Evolutionary conservation across 495 filamentous ascomycete genomes (phyloP).

Genomic region (Corynascus novoguineensis): DNA sequence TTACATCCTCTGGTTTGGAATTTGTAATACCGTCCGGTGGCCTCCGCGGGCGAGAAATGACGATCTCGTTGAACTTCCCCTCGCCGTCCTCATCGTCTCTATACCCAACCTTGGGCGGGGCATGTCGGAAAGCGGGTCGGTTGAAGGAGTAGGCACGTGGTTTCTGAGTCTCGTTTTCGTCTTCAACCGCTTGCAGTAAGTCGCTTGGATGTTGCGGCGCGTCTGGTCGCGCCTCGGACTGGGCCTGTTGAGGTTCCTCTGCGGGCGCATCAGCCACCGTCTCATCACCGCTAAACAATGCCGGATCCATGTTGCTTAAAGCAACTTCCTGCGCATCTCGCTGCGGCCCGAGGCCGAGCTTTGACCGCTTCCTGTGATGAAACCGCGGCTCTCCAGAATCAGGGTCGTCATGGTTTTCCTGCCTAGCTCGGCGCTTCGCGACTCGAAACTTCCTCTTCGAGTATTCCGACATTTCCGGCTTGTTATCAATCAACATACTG

Average conservation of each 20-base stretch:
- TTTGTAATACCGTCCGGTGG: constrained; percentile 16
- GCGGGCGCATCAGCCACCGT: constrained; percentile 19
- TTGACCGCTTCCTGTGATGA: constrained; percentile 37
- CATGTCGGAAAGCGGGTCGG: constrained; percentile 39
- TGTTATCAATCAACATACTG: constrained; percentile 29
- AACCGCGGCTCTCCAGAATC: constrained; percentile 37
- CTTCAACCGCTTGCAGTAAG: constrained; percentile 10
- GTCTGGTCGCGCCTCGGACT: background rate
- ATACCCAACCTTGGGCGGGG: constrained; percentile 41
- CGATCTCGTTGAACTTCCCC: constrained; percentile 36
- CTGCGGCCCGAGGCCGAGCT: constrained; percentile 10
- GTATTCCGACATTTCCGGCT: constrained; percentile 42
- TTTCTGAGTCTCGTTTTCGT: constrained; percentile 13
- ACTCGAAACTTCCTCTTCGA: constrained; percentile 43
- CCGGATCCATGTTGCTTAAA: constrained; percentile 39
- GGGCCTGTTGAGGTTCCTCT: constrained; percentile 11
- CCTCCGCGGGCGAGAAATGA: constrained; percentile 26
- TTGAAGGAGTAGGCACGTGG: constrained; percentile 28
- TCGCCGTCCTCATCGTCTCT: constrained; percentile 32
- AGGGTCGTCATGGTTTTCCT: constrained; percentile 43
- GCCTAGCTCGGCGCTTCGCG: constrained; percentile 42
- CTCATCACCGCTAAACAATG: constrained; percentile 25
- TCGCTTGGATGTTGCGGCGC: background rate
- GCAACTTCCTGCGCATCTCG: constrained; percentile 23
- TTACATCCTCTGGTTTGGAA: constrained; percentile 16